These are phyloP conservation scores for Metschnikowia aberdeeniae DNA, from an alignment of 805 yeast species.

Conservation along the genomic window DNA sequence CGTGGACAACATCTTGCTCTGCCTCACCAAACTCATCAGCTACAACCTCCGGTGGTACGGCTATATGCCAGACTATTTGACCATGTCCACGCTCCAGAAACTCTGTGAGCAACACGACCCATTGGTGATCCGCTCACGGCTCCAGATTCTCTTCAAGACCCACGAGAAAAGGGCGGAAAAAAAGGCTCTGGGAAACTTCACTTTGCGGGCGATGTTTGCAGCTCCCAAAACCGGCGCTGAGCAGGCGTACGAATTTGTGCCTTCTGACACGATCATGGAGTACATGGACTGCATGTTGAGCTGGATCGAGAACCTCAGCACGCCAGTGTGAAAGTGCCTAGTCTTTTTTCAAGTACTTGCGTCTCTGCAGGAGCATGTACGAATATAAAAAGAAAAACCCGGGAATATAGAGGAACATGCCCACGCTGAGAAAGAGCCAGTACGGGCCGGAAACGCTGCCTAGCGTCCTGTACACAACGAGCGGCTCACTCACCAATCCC, in stretches of 20 bases:
- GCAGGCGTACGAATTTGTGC: constrained; percentile 22
- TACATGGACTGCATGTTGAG: constrained; percentile 27
- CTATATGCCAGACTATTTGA: constrained; percentile 44
- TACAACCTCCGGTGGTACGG: constrained; percentile 66
- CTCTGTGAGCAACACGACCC: constrained; percentile 39
- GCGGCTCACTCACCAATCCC: constrained; percentile 26
- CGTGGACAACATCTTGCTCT: constrained; percentile 31
- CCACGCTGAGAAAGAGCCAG: constrained; percentile 21
- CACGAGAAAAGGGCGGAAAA: constrained; percentile 8
- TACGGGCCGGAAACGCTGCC: constrained; percentile 15
- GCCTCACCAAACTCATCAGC: constrained; percentile 47
- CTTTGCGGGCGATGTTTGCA: constrained; percentile 16
- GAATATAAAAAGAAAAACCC: constrained; percentile 26
- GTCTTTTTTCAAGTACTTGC: constrained; percentile 10
- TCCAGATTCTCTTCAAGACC: constrained; percentile 33
- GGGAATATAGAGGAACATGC: constrained; percentile 26
- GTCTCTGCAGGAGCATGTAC: constrained; percentile 30
- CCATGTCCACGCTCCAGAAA: constrained; percentile 40
- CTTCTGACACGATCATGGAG: constrained; percentile 29
- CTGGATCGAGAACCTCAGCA: constrained; percentile 24
- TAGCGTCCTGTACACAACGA: constrained; percentile 25
- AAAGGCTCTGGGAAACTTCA: constrained; percentile 9
- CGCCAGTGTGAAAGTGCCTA: background rate
- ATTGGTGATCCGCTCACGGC: constrained; percentile 35
- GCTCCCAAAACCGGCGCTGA: constrained; percentile 10